phyloP scores from a whole-genome alignment of 768 basidiomycete genomes.

The Lentinula edodes region DNA sequence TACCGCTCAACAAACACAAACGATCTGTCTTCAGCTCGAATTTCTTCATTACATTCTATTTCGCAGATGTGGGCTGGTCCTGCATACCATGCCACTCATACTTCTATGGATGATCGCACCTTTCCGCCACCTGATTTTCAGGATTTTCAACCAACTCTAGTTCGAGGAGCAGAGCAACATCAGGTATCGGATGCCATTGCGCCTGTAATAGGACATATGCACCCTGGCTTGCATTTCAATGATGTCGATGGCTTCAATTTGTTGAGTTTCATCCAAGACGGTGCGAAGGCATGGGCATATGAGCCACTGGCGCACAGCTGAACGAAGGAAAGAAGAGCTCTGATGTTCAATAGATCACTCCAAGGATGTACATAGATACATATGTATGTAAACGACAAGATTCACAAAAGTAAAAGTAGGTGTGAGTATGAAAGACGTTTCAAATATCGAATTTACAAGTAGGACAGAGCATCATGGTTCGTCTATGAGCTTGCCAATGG shows the following conservation, averaged over 20 bases:
- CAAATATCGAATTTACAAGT: not conserved
- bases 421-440: not conserved
- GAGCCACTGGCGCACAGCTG: not conserved
- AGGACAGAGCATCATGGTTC: not conserved
- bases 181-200: not conserved
- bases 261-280: conserved; percentile 4
- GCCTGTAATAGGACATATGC: not conserved
- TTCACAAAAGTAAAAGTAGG: no score
- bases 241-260: conserved; percentile 1
- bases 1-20: not conserved
- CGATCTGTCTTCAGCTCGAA: not conserved
- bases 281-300: conserved; percentile 4
- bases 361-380: no score
- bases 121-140: not conserved
- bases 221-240: not conserved
- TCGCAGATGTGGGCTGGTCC: not conserved
- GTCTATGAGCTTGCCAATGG: not conserved
- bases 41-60: not conserved
- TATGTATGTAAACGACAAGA: no score
- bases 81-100: not conserved
- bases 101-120: not conserved
- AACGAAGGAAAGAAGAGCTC: no score
- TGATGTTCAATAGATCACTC: no score
- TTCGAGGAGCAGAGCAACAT: no score
- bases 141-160: not conserved